Conservation (phyloP, 176 grass and related monocot genomes). For the Olyra latifolia region DNA sequence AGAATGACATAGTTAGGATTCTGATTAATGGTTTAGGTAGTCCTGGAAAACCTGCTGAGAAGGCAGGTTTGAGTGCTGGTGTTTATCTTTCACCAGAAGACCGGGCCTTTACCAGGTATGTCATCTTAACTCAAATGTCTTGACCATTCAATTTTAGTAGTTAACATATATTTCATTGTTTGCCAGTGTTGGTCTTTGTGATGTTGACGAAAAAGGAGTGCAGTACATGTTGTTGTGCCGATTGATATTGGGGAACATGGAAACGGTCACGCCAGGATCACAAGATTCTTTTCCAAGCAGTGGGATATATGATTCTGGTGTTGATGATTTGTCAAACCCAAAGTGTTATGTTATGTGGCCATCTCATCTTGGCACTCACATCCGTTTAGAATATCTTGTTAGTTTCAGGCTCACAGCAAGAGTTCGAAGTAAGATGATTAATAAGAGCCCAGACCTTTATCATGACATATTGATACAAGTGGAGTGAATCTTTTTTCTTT, state of each 20-base stretch:
- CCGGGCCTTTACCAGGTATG: conserved; percentile 73
- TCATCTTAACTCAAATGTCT: conserved; percentile 14
- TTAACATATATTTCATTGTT: conserved; percentile 26
- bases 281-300: conserved; percentile 55
- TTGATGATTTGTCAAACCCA: conserved; percentile 49
- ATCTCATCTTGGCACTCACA: conserved; percentile 50
- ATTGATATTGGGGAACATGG: conserved; percentile 62
- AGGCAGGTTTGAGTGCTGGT: conserved; percentile 44
- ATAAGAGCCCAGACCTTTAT: conserved; percentile 28
- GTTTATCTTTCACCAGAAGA: conserved; percentile 66
- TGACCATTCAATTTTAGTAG: conserved; percentile 12
- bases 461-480: conserved; percentile 13
- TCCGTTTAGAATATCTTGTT: conserved; percentile 76
- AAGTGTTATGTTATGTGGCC: conserved; percentile 70
- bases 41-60: conserved; percentile 48
- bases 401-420: conserved; percentile 67
- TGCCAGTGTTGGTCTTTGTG: conserved; percentile 73
- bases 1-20: conserved; percentile 71
- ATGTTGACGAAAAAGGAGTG: conserved; percentile 91
- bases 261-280: conserved; percentile 56
- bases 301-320: conserved; percentile 53
- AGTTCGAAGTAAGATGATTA: conserved; percentile 62
- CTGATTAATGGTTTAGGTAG: conserved; percentile 72
- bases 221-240: conserved; percentile 87
- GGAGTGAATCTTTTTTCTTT: conserved; percentile 17